phyloP scores from a whole-genome alignment of 176 grass and related monocot species.

The Triticum timopheevii region DNA sequence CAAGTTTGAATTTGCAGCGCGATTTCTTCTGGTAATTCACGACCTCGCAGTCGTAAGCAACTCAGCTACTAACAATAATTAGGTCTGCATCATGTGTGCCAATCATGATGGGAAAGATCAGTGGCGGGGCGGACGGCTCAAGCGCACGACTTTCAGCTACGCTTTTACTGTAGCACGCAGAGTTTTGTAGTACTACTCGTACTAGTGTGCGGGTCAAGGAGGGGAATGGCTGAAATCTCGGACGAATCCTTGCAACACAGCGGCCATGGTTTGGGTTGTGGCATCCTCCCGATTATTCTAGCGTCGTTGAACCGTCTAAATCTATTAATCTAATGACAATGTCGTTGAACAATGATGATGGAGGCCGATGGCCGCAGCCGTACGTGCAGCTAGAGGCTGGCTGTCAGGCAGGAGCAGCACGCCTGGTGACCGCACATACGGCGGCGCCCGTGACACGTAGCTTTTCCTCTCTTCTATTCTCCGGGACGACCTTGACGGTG shows the following conservation, averaged over 20 bases:
- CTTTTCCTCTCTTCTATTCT: background rate
- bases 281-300: background rate
- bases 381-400: background rate
- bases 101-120: background rate
- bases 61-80: background rate
- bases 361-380: background rate
- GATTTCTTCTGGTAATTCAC: background rate
- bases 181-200: background rate
- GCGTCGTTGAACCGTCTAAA: background rate
- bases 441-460: background rate
- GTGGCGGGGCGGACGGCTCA: background rate
- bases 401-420: background rate
- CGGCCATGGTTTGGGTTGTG: background rate
- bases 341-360: background rate
- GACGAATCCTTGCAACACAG: too few relatives aligned
- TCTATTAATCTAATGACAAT: background rate
- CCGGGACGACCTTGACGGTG: background rate
- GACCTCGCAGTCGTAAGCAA: background rate
- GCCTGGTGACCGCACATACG: background rate
- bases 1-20: background rate
- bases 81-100: background rate
- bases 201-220: background rate
- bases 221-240: too few relatives aligned
- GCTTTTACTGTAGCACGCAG: constrained; percentile 21
- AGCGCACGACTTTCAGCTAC: background rate